A percentile compares a stretch with the other conserved stretches of the same genome.
These are phyloP conservation scores for Psilocybe subaeruginosa DNA, from an alignment of 768 basidiomycete genomes.

Conservation along the genomic window DNA sequence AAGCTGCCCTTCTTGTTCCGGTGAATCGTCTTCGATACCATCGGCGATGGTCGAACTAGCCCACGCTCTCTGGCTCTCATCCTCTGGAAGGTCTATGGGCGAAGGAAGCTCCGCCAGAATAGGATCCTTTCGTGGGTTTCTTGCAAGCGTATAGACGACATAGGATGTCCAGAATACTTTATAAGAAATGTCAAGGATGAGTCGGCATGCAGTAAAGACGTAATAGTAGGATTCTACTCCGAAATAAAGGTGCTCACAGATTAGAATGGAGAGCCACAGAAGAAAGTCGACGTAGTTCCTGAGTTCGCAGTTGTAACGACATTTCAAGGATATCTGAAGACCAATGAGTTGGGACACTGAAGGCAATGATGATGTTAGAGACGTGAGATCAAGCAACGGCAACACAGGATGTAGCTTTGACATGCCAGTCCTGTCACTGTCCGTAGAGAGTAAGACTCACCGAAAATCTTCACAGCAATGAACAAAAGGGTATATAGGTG, in stretches of 20 bases:
- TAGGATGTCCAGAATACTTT: conserved; percentile 9
- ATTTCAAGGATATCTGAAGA: not conserved
- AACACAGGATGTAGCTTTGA: no score
- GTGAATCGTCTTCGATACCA: conserved; percentile 23
- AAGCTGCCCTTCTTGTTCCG: conserved; percentile 17
- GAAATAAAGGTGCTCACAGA: not conserved
- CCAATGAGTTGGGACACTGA: not conserved
- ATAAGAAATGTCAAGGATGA: not conserved
- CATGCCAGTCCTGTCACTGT: no score
- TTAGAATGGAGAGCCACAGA: not conserved
- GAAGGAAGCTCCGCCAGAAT: conserved; percentile 19
- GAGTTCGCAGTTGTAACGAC: not conserved
- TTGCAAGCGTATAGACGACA: conserved; percentile 16
- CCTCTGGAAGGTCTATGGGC: conserved; percentile 4
- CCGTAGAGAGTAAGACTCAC: not conserved
- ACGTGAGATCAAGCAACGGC: no score
- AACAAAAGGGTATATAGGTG: conserved; percentile 14
- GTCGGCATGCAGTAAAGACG: not conserved
- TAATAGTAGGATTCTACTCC: no score
- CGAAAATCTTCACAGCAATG: conserved; percentile 3
- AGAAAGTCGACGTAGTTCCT: not conserved
- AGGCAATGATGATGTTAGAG: not conserved
- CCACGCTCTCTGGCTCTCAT: conserved; percentile 17
- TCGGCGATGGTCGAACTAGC: conserved; percentile 16
- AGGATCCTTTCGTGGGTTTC: conserved; percentile 13